Evolutionary conservation across 805 yeast genomes (phyloP).

Genomic region (Candida silvatica): DNA sequence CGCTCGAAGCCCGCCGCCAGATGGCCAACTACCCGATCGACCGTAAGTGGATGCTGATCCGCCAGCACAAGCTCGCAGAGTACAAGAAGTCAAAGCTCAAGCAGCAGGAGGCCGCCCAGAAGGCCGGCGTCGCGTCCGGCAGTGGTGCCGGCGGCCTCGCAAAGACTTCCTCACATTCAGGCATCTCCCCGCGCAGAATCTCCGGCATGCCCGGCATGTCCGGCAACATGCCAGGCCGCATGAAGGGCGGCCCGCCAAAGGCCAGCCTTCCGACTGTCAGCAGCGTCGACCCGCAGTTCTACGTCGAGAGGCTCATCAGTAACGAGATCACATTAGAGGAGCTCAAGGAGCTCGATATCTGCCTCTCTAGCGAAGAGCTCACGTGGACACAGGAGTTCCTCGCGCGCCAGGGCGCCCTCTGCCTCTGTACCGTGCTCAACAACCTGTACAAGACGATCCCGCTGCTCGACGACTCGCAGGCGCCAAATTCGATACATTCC

Average conservation of each 20-base stretch:
- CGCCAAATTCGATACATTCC: no score
- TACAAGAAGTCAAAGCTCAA: constrained; percentile 36
- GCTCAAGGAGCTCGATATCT: constrained; percentile 80
- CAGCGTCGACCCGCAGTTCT: constrained; percentile 20
- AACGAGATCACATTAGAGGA: constrained; percentile 61
- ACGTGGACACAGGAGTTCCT: constrained; percentile 82
- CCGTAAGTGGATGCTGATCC: constrained; percentile 86
- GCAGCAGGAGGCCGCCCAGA: constrained; percentile 3
- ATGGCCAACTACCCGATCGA: constrained; percentile 67
- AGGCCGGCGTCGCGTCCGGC: background rate
- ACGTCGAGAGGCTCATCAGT: constrained; percentile 65
- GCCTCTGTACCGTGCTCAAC: constrained; percentile 64
- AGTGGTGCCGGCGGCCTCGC: no score
- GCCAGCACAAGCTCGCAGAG: constrained; percentile 80
- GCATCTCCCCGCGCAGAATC: background rate
- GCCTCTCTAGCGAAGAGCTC: constrained; percentile 70
- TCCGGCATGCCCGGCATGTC: background rate
- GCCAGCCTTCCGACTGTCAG: background rate
- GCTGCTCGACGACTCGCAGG: constrained; percentile 9
- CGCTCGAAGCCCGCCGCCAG: constrained; percentile 66
- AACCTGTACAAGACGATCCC: constrained; percentile 26
- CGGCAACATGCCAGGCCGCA: background rate
- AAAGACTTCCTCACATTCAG: no score
- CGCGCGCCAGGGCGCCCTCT: constrained; percentile 82
- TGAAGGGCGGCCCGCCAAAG: background rate